Evolutionary conservation across 2,329 filamentous ascomycete species (phyloP), one percentile per base, ranked within the genome.

Genomic region (Rhinocladiella similis): DNA sequence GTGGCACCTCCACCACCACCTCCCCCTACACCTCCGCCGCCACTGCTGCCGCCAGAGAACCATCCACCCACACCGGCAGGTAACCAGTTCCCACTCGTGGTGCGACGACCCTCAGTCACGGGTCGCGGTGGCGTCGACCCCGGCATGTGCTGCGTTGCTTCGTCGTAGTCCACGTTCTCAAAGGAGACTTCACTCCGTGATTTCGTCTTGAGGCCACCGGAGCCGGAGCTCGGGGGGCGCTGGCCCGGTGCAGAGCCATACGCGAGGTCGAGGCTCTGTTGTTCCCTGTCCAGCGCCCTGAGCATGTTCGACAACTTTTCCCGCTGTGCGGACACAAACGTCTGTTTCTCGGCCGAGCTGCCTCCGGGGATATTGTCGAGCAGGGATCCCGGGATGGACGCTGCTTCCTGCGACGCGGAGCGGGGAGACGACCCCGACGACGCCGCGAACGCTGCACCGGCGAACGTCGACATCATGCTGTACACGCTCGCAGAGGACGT

Each of bases 131-230:
- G 55, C 3, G 45, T 46, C 12, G 46, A 59, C 43, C 45, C 54
- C 35, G 57, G 56, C 14, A 45, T 58, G 27, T 52, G 57, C 45
- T 29, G 20, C n/a, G 83, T 82, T 67, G 83, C 85, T 81, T 85
- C 87, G 68, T 92, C 88, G 33, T 86, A 85, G 60, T 94, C 89
- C 64, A 95, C 90, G 70, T 90, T 89, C 68, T 96, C 91, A 68
- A 97, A 97, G 65, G 96, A 93, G 18, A 83, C 84, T 69, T 96
- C 91, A 70, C 90, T 95, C 62, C 86, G 85, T 68, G 89, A 93
- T 75, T 93, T 93, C 6, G 62, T 52, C 47, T 56, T 61, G 25
- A 64, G 54, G 10, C 56, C 56, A 3, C 48, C 50, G 10, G 56
- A 60, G 62, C 48, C 50, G 10, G 56, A 60, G 62, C 64, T 48